Evolutionary conservation across 1,139 yeast genomes (phyloP).

Genomic region (Zygosaccharomyces sapae): DNA sequence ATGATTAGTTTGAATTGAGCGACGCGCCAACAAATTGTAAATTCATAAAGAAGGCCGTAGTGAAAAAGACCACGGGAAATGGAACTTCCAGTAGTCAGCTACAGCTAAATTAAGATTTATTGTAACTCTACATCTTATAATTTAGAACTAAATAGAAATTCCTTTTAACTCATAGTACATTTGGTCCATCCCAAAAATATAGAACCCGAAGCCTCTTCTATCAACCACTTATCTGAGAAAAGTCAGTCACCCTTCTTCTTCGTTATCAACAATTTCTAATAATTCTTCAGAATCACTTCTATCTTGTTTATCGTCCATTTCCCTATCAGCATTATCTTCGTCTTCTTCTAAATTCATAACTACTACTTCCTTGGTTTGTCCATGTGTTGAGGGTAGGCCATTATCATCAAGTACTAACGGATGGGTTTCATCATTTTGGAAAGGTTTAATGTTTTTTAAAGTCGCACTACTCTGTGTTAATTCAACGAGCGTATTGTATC

Average conservation of each 20-base stretch:
- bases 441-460: conserved; percentile 30
- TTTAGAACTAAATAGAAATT: not conserved
- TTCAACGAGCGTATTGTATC: conserved; percentile 36
- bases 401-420: conserved; percentile 34
- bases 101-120: not conserved
- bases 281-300: conserved; percentile 22
- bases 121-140: not conserved
- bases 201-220: not conserved
- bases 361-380: conserved; percentile 12
- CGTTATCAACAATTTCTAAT: conserved; percentile 19
- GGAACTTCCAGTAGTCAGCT: too few species aligned
- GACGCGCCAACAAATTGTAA: too few species aligned
- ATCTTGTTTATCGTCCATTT: not conserved
- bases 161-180: not conserved
- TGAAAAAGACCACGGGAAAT: too few species aligned
- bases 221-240: not conserved
- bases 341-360: conserved; percentile 24
- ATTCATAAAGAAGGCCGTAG: too few species aligned
- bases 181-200: not conserved
- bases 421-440: conserved; percentile 32
- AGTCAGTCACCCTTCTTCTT: not conserved
- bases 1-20: too few species aligned
- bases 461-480: conserved; percentile 34
- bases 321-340: conserved; percentile 1
- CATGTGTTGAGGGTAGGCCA: conserved; percentile 3